Percentiles rank a stretch among this genome's conserved stretches.
phyloP scores from a whole-genome alignment of 2,329 filamentous ascomycete genomes.

The Colletotrichum chrysophilum region DNA sequence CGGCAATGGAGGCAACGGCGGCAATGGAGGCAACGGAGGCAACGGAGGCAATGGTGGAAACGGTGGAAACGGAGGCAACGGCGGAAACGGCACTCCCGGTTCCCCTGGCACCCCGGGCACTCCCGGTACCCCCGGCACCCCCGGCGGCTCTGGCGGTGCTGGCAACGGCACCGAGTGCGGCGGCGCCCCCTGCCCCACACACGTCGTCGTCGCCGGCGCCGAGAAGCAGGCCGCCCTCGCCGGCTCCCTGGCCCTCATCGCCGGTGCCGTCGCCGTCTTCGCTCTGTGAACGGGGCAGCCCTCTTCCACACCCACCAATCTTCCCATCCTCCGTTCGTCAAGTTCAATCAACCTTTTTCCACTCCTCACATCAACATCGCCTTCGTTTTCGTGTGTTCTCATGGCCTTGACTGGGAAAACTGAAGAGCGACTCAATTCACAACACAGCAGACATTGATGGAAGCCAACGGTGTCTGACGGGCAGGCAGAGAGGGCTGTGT shows the following conservation, averaged over 20 bases:
- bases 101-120: neutral
- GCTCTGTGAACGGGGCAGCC: neutral
- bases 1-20: neutral
- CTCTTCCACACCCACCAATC: neutral
- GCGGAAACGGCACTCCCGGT: neutral
- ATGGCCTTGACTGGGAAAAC: neutral
- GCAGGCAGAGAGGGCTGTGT: neutral
- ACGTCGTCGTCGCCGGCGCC: conserved; percentile 15
- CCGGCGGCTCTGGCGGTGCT: neutral
- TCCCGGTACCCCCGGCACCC: neutral
- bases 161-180: neutral
- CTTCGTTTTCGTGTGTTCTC: neutral
- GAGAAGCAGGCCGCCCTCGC: neutral
- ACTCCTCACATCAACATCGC: neutral
- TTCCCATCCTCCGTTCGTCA: neutral
- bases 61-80: neutral
- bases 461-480: neutral
- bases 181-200: neutral
- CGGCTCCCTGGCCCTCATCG: neutral
- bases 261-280: conserved; percentile 1
- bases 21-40: neutral
- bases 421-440: neutral
- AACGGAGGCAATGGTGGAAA: neutral
- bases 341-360: neutral
- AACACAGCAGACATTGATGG: neutral